Base-by-base conservation (phyloP, 179 eudicot species). In the Silene vulgaris region DNA sequence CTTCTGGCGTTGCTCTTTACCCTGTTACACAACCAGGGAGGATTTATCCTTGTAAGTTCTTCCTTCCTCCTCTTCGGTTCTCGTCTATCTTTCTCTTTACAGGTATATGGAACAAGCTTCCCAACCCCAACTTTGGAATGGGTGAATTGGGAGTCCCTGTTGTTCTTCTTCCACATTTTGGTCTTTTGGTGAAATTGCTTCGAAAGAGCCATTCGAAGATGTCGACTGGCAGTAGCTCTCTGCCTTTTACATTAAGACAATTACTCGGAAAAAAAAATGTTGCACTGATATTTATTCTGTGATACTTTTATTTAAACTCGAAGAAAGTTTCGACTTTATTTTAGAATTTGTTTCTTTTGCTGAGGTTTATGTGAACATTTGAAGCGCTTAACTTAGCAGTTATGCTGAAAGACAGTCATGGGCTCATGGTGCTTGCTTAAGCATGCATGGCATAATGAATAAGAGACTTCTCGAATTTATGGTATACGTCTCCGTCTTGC, bases 91-190 rank as follows among this genome's bases (percentile, higher is more conserved):
- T 17, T 29, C 45, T 30, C 45, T 8, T 66, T 37, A 3, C 13
- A 16, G 37, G 50, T 67, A 20, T 14, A 35, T 64, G 37, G 37
- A 40, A 69, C 65, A 59, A 40, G 79, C 79, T 76, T 43, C 79
- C 74, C 74, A 69, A 17, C 74, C 62, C 74, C 72, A 17, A 29
- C 69, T 26, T 43, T 61, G 9, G 60, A 28, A 16, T 28, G 60
- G 68, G 73, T 19, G 62, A 20, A 7, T 57, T 21, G 74, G 74
- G 69, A 56, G 37, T 28, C 13, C 73, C 48, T 28, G 69, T 69
- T 76, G 73, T 76, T 76, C 68, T 63, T 30, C 45, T 11, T 29
- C 20, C 23, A 11, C 26, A 1, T 37, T 37, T 37, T 37, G 30
- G 13, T 2, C 17, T 21, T 43, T 19, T 64, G 29, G 57, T 21